Percentiles rank a stretch among this genome's conserved stretches.
Evolutionary conservation across 2,329 filamentous ascomycete species (phyloP).

Genomic region (Paracamarosporium sp.): DNA sequence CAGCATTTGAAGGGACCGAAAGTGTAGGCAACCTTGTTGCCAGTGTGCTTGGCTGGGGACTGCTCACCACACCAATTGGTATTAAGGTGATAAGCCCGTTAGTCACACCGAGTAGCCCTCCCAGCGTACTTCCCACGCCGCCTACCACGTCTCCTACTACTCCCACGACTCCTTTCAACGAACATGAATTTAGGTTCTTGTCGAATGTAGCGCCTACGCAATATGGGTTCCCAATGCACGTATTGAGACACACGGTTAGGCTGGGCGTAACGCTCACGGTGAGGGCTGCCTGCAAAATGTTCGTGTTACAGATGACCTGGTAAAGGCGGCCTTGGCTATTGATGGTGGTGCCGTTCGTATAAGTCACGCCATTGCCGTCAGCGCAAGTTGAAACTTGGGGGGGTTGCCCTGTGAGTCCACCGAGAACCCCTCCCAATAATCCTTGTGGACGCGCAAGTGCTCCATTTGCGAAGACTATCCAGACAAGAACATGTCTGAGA

Average conservation of each 20-base stretch:
- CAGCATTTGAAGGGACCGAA: not conserved
- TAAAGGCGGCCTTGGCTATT: slow-evolving; percentile 6
- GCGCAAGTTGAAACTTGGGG: slow-evolving; percentile 10
- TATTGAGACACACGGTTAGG: slow-evolving; percentile 10
- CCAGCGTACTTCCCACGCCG: not conserved
- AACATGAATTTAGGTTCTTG: slow-evolving; percentile 4
- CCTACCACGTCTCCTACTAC: not conserved
- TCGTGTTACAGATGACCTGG: slow-evolving; percentile 16
- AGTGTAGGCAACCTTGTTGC: not conserved
- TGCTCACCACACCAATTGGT: slow-evolving; percentile 1
- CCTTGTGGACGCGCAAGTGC: slow-evolving; percentile 12
- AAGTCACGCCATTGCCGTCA: slow-evolving; percentile 14
- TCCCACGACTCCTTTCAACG: slow-evolving; percentile 11
- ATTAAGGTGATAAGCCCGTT: slow-evolving; percentile 7
- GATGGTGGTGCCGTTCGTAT: slow-evolving; percentile 13
- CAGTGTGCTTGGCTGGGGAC: not conserved
- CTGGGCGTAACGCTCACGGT: not conserved
- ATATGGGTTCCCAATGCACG: slow-evolving; percentile 10
- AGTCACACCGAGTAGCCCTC: not conserved
- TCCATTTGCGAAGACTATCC: not conserved
- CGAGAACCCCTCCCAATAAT: slow-evolving; percentile 1
- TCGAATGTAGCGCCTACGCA: slow-evolving; percentile 17
- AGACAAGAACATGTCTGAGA: not conserved
- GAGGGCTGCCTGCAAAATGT: slow-evolving; percentile 10
- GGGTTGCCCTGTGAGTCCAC: not conserved